Evolutionary conservation across 257 asterid species (phyloP).

Genomic region (Przewalskia tangutica): DNA sequence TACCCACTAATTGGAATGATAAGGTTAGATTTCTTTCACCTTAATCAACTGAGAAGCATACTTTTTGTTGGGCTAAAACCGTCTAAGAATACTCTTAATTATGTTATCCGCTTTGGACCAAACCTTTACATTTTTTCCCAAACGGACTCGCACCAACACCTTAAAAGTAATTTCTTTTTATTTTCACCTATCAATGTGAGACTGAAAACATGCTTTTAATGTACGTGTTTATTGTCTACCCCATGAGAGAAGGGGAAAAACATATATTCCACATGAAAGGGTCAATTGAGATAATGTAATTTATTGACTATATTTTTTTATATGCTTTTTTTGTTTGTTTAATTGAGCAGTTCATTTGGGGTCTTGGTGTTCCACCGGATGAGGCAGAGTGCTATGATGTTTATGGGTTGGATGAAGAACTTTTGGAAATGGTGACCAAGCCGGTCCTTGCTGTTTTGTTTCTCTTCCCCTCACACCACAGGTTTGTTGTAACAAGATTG

Average conservation of each 20-base stretch:
- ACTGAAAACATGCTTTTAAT: background rate
- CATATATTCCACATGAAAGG: background rate
- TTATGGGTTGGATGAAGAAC: conserved; percentile 86
- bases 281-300: background rate
- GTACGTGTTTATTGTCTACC: background rate
- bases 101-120: too few species aligned
- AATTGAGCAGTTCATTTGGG: conserved; percentile 70
- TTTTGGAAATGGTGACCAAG: conserved; percentile 85
- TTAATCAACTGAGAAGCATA: background rate
- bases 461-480: conserved; percentile 68
- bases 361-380: conserved; percentile 65
- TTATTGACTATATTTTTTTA: background rate
- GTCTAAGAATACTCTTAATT: too few species aligned
- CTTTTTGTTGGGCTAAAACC: too few species aligned
- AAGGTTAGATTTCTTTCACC: background rate
- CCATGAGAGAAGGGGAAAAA: background rate
- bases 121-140: too few species aligned
- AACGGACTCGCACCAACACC: too few species aligned
- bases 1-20: background rate
- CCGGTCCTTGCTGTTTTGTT: conserved; percentile 84
- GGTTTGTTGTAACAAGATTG: conserved; percentile 26
- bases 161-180: too few species aligned
- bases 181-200: background rate
- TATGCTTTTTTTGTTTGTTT: background rate
- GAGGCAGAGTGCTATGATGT: conserved; percentile 94